These are phyloP conservation scores for Dioscorea cayenensis DNA, from an alignment of 116 monocot genomes.

Conservation along the genomic window DNA sequence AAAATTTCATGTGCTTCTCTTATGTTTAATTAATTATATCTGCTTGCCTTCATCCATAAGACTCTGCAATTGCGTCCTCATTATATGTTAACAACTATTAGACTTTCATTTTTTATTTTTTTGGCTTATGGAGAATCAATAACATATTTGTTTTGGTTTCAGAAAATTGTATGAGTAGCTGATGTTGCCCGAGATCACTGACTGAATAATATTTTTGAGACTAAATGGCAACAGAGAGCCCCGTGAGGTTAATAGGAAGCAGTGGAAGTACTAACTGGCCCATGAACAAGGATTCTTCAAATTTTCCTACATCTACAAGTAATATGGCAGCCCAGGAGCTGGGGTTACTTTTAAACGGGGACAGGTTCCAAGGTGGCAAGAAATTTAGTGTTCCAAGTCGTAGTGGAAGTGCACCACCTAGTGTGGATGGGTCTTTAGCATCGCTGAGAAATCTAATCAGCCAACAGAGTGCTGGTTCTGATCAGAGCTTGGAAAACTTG, in stretches of 20 bases:
- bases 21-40: too few species aligned
- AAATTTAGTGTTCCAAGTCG: conserved; percentile 43
- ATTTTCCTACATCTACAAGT: conserved; percentile 27
- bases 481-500: conserved; percentile 31
- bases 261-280: conserved; percentile 46
- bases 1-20: too few species aligned
- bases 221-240: conserved; percentile 69
- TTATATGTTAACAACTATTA: background rate
- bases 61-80: background rate
- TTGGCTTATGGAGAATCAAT: background rate
- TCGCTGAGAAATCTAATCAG: conserved; percentile 34
- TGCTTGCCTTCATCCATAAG: background rate
- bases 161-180: conserved; percentile 5
- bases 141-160: conserved; percentile 6
- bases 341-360: conserved; percentile 37
- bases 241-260: conserved; percentile 47
- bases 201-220: background rate
- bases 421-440: conserved; percentile 75
- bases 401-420: conserved; percentile 94
- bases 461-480: conserved; percentile 19
- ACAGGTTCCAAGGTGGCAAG: conserved; percentile 25
- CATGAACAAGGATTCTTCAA: conserved; percentile 18
- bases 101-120: background rate
- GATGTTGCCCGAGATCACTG: background rate
- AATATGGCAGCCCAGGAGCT: conserved; percentile 39